Percentiles rank a stretch among this genome's conserved stretches.
Evolutionary conservation across 177 flowering plant genomes (phyloP).

Genomic region (Vitis hybrid): DNA sequence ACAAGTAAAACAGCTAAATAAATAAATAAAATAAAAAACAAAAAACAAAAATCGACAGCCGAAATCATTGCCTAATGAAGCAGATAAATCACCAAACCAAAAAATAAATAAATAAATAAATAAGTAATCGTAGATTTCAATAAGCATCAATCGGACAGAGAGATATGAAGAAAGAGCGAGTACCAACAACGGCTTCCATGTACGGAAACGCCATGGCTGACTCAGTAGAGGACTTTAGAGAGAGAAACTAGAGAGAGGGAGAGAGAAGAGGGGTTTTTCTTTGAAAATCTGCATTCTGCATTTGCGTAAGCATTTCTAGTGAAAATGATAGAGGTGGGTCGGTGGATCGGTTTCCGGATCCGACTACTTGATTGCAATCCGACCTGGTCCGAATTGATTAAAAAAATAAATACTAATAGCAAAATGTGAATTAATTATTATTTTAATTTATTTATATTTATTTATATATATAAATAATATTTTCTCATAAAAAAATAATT

Average conservation of each 20-base stretch:
- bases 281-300: not conserved
- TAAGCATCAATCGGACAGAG: not conserved
- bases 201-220: conserved; percentile 65
- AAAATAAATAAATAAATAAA: not conserved
- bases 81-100: not conserved
- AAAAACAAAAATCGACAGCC: not conserved
- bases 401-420: too few relatives aligned
- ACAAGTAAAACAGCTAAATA: not conserved
- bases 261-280: not conserved
- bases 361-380: not conserved
- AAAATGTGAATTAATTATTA: not conserved
- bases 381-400: not conserved
- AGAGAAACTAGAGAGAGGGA: conserved; percentile 8
- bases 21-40: not conserved
- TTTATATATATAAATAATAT: not conserved
- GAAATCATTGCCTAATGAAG: too few relatives aligned
- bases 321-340: not conserved
- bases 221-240: conserved; percentile 4
- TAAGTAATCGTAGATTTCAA: not conserved
- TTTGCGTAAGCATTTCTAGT: not conserved
- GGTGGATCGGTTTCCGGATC: not conserved
- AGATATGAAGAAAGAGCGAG: not conserved
- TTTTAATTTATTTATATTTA: not conserved
- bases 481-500: too few relatives aligned
- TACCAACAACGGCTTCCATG: conserved; percentile 83